These are phyloP conservation scores for Nakaseomyces kungkrabaensis DNA, from an alignment of 1,139 yeast genomes.

Conservation along the genomic window DNA sequence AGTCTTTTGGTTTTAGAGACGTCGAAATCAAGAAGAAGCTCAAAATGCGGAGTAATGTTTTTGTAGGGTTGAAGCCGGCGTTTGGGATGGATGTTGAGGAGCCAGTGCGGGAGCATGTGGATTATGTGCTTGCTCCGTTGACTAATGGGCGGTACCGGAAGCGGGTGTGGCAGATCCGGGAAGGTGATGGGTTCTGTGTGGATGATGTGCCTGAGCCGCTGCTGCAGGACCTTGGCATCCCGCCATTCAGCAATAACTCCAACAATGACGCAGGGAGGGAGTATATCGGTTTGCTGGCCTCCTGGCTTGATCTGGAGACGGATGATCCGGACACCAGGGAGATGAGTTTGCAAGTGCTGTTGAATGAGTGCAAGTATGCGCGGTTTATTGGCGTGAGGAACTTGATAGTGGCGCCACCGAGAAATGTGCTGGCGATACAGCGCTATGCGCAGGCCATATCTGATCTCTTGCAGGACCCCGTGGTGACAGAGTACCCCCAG, in stretches of 20 bases:
- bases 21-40: no score
- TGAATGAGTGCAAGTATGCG: slow-evolving; percentile 51
- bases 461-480: slow-evolving; percentile 23
- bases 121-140: slow-evolving; percentile 34
- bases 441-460: slow-evolving; percentile 38
- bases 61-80: slow-evolving; percentile 28
- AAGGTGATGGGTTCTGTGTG: not conserved
- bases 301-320: slow-evolving; percentile 57
- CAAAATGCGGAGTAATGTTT: slow-evolving; percentile 25
- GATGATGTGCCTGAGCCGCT: slow-evolving; percentile 30
- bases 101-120: slow-evolving; percentile 23
- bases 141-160: slow-evolving; percentile 38
- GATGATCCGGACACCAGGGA: slow-evolving; percentile 39
- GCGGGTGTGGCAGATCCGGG: not conserved
- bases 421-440: slow-evolving; percentile 42
- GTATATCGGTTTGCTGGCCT: slow-evolving; percentile 41
- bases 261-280: slow-evolving; percentile 4
- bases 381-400: slow-evolving; percentile 43
- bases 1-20: no score
- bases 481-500: slow-evolving; percentile 13
- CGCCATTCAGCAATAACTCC: slow-evolving; percentile 16
- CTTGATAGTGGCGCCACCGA: slow-evolving; percentile 52
- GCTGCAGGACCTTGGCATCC: slow-evolving; percentile 32
- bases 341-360: slow-evolving; percentile 43
- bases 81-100: slow-evolving; percentile 1